Evolutionary conservation across 2,329 filamentous ascomycete genomes (phyloP), one percentile per base, ranked within the genome.

Genomic region (Diplodia mutila): DNA sequence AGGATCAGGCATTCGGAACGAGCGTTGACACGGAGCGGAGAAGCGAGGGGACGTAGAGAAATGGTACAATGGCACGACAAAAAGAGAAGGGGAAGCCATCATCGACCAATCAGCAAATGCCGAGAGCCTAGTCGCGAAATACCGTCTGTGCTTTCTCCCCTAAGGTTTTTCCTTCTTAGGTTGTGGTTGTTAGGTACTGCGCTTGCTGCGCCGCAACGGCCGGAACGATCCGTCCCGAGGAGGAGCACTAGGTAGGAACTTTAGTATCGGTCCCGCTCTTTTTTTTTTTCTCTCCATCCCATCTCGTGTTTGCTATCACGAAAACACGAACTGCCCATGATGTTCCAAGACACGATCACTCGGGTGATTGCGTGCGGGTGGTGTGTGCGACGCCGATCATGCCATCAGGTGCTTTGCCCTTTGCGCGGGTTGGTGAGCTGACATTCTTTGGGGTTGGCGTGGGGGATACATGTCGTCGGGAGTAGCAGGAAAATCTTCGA

Each of bases 191-290:
- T 21, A n/a, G n/a, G n/a, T n/a, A n/a, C 18, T 18, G 42, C n/a
- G 42, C 42, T 46, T 46, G 42, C n/a, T 46, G 42, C n/a, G 42
- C 42, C 42, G 42, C 42, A 46, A n/a, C 53, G 53, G 53, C 53
- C 53, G 53, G 53, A 55, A 55, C 53, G 53, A 55, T 55, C 53
- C 53, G 53, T 55, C 53, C 53, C 53, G 53, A 55, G 32, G 32
- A 34, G 9, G 32, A 34, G 32, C 32, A 34, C 32, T 34, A 34
- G 32, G 32, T 34, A 34, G 3, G 3, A 9, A 34, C 29, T 8
- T 29, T 34, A 34, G 32, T 9, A 34, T 34, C 32, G 32, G 32
- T 34, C 32, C 32, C 32, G 32, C 32, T 12, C 32, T 11, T 34
- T 34, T 34, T 12, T 34, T 34, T 34, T 12, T 34, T 34, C 11